Conservation (phyloP, 768 basidiomycete genomes). For the Zangia roseola region DNA sequence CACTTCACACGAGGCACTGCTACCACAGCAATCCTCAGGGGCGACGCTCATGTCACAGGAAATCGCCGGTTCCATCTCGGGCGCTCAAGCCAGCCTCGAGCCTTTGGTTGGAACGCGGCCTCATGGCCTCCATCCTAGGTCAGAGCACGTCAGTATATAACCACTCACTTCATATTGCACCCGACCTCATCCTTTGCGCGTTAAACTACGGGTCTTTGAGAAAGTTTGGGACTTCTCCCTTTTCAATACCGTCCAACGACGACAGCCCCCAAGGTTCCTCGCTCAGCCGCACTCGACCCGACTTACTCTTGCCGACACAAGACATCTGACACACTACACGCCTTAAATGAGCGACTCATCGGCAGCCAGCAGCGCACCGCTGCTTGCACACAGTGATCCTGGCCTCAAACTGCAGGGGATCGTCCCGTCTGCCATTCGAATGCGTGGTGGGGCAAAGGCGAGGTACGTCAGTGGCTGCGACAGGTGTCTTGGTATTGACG, state of each 20-base stretch:
- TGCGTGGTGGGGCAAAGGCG: background rate
- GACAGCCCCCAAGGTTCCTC: too few species aligned
- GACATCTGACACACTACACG: background rate
- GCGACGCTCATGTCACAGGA: too few species aligned
- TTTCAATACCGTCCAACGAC: too few species aligned
- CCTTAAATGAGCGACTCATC: slow-evolving; percentile 4
- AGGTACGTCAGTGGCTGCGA: slow-evolving; percentile 5
- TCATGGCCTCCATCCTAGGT: slow-evolving; percentile 5
- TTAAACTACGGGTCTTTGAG: too few species aligned
- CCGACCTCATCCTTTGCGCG: too few species aligned
- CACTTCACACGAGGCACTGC: too few species aligned
- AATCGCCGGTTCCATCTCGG: too few species aligned
- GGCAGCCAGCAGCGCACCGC: background rate
- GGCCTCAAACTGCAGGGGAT: slow-evolving; percentile 8
- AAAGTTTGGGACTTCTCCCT: too few species aligned
- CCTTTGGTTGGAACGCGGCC: background rate
- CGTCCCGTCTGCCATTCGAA: slow-evolving; percentile 17
- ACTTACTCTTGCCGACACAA: too few species aligned
- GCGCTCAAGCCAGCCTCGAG: slow-evolving; percentile 1
- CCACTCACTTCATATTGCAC: background rate
- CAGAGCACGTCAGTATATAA: slow-evolving; percentile 1
- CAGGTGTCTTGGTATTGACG: too few species aligned
- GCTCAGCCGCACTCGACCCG: too few species aligned
- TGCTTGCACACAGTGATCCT: background rate
- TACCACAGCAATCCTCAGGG: too few species aligned